Conservation (phyloP, 2,329 filamentous ascomycete genomes). For the Xylariaceae sp. region DNA sequence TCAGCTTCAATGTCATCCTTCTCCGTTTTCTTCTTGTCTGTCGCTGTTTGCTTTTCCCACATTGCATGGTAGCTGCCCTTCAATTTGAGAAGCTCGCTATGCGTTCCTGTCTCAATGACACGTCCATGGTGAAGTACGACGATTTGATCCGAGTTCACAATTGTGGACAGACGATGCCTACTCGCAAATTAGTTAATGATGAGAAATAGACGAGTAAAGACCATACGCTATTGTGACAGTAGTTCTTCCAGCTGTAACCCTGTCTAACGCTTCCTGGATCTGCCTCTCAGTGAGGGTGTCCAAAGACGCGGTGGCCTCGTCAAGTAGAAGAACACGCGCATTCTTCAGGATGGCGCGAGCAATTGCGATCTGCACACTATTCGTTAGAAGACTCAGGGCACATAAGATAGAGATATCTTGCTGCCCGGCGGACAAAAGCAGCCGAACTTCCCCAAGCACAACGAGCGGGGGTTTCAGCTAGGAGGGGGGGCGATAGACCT, state of each 20-base stretch:
- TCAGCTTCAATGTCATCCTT: constrained; percentile 11
- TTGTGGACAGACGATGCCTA: constrained; percentile 55
- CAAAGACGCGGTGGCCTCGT: constrained; percentile 69
- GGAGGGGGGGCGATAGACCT: constrained; percentile 10
- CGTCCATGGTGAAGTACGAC: constrained; percentile 50
- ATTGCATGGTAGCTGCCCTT: constrained; percentile 48
- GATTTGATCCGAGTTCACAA: constrained; percentile 52
- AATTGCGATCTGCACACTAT: constrained; percentile 44
- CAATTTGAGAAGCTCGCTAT: constrained; percentile 41
- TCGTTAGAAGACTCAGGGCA: background rate
- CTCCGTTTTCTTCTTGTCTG: constrained; percentile 33
- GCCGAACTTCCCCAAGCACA: too few relatives aligned
- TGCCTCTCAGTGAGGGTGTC: constrained; percentile 58
- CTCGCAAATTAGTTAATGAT: background rate
- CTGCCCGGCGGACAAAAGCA: too few relatives aligned
- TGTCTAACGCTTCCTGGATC: constrained; percentile 52
- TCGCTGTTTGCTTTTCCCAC: constrained; percentile 49
- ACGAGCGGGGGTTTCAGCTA: too few relatives aligned
- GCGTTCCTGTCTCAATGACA: constrained; percentile 48
- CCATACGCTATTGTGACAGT: constrained; percentile 50
- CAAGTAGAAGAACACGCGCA: constrained; percentile 65
- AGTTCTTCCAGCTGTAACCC: constrained; percentile 45
- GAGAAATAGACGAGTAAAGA: background rate
- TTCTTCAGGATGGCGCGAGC: constrained; percentile 65
- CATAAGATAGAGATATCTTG: too few relatives aligned